These are phyloP conservation scores for Phytophthora sp. DNA, from an alignment of 352 stramenopile species.

Conservation along the genomic window DNA sequence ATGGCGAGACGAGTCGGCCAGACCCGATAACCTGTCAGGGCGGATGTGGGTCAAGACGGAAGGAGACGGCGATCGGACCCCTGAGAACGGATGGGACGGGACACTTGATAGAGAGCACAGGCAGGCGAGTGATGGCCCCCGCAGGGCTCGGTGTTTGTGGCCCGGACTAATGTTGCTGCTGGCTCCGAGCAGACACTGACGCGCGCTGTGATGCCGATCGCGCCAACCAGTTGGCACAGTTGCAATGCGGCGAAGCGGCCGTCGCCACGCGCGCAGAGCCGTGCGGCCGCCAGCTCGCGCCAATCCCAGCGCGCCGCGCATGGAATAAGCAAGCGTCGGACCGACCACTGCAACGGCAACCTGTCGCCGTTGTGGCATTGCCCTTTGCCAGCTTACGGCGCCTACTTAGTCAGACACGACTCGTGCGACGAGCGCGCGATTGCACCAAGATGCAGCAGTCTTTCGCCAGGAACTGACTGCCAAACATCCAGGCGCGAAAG, in stretches of 20 bases:
- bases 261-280: conserved; percentile 1
- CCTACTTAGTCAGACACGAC: no score
- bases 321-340: conserved; percentile 28
- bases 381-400: neutral
- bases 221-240: no score
- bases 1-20: neutral
- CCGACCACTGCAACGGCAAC: neutral
- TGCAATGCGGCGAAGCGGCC: conserved; percentile 17
- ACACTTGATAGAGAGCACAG: no score
- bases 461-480: neutral
- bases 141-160: neutral
- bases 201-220: no score
- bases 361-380: neutral
- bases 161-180: neutral
- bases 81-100: no score
- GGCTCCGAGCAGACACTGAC: neutral
- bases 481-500: neutral
- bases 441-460: neutral
- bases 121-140: no score
- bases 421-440: no score
- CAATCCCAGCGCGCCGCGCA: conserved; percentile 13
- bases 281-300: conserved; percentile 1
- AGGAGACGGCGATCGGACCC: no score
- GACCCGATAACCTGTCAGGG: neutral
- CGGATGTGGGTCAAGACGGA: neutral